Percentiles rank a stretch among this genome's conserved stretches.
These are phyloP conservation scores for Simmondsia chinensis DNA, from an alignment of 148 eudicot species.

Conservation along the genomic window DNA sequence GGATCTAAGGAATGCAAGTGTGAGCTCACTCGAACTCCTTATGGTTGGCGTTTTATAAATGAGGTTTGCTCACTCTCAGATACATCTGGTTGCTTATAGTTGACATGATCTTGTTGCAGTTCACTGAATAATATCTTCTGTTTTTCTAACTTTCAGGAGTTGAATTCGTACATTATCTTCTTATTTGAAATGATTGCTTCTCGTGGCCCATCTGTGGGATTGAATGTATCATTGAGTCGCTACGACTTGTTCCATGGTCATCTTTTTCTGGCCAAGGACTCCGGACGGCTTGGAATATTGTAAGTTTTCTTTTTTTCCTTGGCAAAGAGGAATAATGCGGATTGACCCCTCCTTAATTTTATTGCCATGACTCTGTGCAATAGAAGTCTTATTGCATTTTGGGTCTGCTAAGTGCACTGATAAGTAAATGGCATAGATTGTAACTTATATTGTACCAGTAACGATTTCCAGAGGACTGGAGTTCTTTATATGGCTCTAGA, in stretches of 20 bases:
- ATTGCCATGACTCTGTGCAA: no score
- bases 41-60: constrained; percentile 80
- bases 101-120: no score
- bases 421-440: no score
- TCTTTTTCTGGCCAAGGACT: constrained; percentile 65
- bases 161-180: constrained; percentile 74
- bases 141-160: constrained; percentile 41
- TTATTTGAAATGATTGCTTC: constrained; percentile 66
- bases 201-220: constrained; percentile 76
- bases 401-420: no score
- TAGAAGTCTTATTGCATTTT: no score
- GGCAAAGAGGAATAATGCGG: no score
- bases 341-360: no score
- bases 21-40: constrained; percentile 88
- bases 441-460: no score
- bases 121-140: no score
- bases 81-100: neutral
- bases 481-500: no score
- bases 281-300: constrained; percentile 95
- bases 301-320: no score
- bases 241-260: constrained; percentile 95
- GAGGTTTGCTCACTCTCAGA: constrained; percentile 37
- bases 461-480: no score
- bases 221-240: constrained; percentile 76
- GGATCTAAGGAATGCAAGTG: constrained; percentile 59